Base-by-base conservation (phyloP, 2,329 filamentous ascomycete species). In the Hypoxylon sp. region DNA sequence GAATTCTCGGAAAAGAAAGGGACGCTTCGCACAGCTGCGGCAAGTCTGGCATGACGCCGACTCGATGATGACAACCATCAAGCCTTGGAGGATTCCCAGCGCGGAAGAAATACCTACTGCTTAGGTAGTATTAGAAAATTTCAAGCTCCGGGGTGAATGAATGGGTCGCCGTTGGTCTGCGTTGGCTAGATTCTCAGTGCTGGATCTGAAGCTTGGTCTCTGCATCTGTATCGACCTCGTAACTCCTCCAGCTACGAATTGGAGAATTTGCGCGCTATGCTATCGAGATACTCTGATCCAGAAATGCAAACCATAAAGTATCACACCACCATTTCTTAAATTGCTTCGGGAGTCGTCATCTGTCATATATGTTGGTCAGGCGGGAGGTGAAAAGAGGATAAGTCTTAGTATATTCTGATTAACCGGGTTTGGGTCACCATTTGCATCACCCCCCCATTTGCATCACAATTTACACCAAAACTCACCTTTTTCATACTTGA, bases 301-400 rank as follows among this genome's bases (percentile, higher is more conserved):
- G n/a, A 22, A 33, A 36, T 30, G 14, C 14, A 44, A 51, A 44
- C 36, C 30, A 32, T 58, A 1, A 18, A 50, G 33, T 58, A 33
- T 18, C 55, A 38, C 45, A 44, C 30, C 24, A 49, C 18, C 36
- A 16, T 49, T 30, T 53, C 20, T 16, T 40, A 46, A 40, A 40
- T 44, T 28, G 36, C n/a, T 44, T 32, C 28, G 38, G n/a, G 20
- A 44, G 30, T 54, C 28, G 42, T 58, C 30, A 55, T 45, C 58
- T 54, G 42, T 33, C 48, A 58, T 57, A 58, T 57, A 61, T 48
- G 20, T 30, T 9, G 16, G 24, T 46, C 12, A 46, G 26, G 22
- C 38, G 12, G 16, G 30, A 44, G 51, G 33, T n/a, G n/a, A 42
- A 30, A 28, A 22, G 12, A 53, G 32, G 24, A 18, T 12, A 32